phyloP scores from a whole-genome alignment of 805 yeast genomes.

The Babjeviella inositovora region DNA sequence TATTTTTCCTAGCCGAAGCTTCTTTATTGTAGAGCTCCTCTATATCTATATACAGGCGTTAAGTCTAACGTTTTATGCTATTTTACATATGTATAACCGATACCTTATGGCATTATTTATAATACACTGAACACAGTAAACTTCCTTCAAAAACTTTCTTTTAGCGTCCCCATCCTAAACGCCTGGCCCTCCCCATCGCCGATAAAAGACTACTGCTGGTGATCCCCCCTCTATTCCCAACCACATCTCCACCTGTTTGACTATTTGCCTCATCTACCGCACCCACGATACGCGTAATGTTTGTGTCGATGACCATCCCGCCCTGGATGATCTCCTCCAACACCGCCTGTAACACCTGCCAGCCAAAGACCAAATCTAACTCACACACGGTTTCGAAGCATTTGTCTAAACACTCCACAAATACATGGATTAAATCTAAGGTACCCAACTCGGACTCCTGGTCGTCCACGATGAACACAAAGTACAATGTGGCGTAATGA shows the following conservation, averaged over 20 bases:
- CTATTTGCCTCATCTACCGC: slow-evolving; percentile 64
- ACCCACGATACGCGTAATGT: slow-evolving; percentile 62
- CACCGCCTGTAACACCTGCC: slow-evolving; percentile 92
- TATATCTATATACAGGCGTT: too few species aligned
- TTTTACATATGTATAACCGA: too few species aligned
- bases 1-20: too few species aligned
- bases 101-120: too few species aligned
- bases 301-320: slow-evolving; percentile 95
- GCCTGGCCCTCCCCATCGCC: too few species aligned
- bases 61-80: too few species aligned
- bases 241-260: slow-evolving; percentile 7
- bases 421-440: slow-evolving; percentile 85
- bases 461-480: slow-evolving; percentile 89
- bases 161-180: too few species aligned
- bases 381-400: slow-evolving; percentile 94
- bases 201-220: too few species aligned
- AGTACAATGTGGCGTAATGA: slow-evolving; percentile 90
- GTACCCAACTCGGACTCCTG: slow-evolving; percentile 94
- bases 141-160: too few species aligned
- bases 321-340: slow-evolving; percentile 90
- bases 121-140: too few species aligned
- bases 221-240: slow-evolving; percentile 6
- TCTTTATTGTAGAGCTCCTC: too few species aligned
- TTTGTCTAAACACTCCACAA: slow-evolving; percentile 85
- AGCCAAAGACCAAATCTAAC: slow-evolving; percentile 91